A percentile compares a stretch with the other conserved stretches of the same genome.
These are phyloP conservation scores for Aspergillus carbonarius DNA, from an alignment of 2,329 filamentous ascomycete genomes.

Conservation along the genomic window DNA sequence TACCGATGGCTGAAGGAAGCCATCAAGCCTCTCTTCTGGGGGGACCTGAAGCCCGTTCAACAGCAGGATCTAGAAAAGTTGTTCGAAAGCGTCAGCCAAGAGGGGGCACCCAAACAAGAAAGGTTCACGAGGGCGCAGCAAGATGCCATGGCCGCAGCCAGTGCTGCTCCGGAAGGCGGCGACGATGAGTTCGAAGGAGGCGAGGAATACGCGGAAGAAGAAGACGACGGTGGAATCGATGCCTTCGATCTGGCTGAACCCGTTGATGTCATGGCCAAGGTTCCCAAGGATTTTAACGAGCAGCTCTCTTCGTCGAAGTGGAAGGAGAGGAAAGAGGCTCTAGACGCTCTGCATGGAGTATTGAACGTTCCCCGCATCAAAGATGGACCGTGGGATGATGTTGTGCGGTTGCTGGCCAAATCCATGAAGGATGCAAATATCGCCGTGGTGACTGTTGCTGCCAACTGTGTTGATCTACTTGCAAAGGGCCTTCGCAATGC, in stretches of 20 bases:
- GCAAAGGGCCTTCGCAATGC: slow-evolving; percentile 78
- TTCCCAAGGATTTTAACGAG: slow-evolving; percentile 80
- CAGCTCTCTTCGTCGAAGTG: slow-evolving; percentile 88
- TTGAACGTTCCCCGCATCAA: slow-evolving; percentile 89
- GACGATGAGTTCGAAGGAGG: slow-evolving; percentile 58
- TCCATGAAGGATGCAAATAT: slow-evolving; percentile 99
- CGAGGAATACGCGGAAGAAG: slow-evolving; percentile 58
- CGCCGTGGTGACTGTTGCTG: slow-evolving; percentile 87
- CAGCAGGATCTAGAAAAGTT: slow-evolving; percentile 90
- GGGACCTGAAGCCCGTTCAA: slow-evolving; percentile 90
- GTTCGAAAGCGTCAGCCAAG: slow-evolving; percentile 89
- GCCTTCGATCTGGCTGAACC: slow-evolving; percentile 80
- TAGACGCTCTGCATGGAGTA: slow-evolving; percentile 74
- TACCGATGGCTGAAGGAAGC: slow-evolving; percentile 97
- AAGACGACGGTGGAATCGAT: slow-evolving; percentile 67
- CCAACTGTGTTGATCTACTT: slow-evolving; percentile 85
- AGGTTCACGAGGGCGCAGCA: slow-evolving; percentile 85
- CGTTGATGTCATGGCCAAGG: slow-evolving; percentile 77
- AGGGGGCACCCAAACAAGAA: slow-evolving; percentile 85
- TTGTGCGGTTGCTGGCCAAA: slow-evolving; percentile 82
- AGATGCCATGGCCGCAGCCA: slow-evolving; percentile 72
- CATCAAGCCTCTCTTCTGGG: slow-evolving; percentile 98
- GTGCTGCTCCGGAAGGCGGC: slow-evolving; percentile 58
- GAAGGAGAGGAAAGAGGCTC: slow-evolving; percentile 95
- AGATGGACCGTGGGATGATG: slow-evolving; percentile 82